Base-by-base conservation (phyloP, 2,329 filamentous ascomycete genomes). In the Harringtonia lauricola region DNA sequence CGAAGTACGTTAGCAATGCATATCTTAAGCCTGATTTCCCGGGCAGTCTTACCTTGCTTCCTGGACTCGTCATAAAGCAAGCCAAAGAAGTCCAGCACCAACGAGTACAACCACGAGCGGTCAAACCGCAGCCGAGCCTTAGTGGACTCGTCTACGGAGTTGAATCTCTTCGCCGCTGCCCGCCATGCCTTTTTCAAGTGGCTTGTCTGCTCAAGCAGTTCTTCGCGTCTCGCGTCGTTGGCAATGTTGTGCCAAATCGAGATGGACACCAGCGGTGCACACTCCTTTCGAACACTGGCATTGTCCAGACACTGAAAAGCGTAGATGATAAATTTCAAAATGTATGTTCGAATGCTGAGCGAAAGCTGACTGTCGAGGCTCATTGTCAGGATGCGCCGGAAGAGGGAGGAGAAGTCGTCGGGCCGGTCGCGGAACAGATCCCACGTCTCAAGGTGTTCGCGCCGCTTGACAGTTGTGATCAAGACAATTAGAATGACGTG, bases 301-400 rank as follows among this genome's bases (percentile, higher is more conserved):
- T 81, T 89, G 60, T 98, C 94, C 28, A 98, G 71, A 38, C 88
- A 95, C 61, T 96, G 89, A 59, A 95, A 98, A 30, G 90, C 86
- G 52, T 82, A 79, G 41, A 94, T 94, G 49, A 96, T 72, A 62
- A 96, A 96, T 21, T 78, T 83, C 19, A 98, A 68, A n/a, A 96
- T 75, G 42, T 94, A 81, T 9, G 83, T 85, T 48, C 86, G 79
- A 43, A 95, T 74, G 24, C 71, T 66, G 31, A 74, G 65, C 19
- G 81, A 71, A 18, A 88, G 64, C 2, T 81, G 80, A 49, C 65
- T 68, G 57, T 90, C 85, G 53, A 92, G 73, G 49, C 75, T 87
- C 77, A 96, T 82, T 29, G 88, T 92, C 2, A 96, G 73, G 26
- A 95, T 76, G 52, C 92, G 86, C 52, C 86, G 84, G 64, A 96